Base-by-base conservation (phyloP, 1,139 yeast genomes). In the Debaryomycetaceae sp. region DNA sequence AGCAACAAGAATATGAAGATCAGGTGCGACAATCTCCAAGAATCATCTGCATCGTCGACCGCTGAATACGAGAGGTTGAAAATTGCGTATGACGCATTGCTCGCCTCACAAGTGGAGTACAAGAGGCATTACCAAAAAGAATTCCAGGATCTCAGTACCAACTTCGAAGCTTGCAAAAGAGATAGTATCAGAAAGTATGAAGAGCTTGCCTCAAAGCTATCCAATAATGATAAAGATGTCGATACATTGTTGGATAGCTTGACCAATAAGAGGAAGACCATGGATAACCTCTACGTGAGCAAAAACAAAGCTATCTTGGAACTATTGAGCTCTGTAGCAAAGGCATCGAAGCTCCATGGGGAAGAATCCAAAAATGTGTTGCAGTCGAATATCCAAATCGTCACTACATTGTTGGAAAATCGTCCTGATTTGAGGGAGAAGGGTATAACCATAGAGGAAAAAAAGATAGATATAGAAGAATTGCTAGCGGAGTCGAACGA, bases 41-140 rank as follows among this genome's bases (percentile, higher is more conserved):
- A 73, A 40, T 72, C 74, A 44, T 80, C 80, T 38, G 65, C 69
- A 1, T 56, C 66, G 5, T 64, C 79, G 20, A 68, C 74, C 6
- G 72, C 80, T 3, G 88, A 85, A 57, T 66, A 66, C 46, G 84
- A 81, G 56, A 63, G 85, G 52, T 65, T 81, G 42, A 78, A 81
- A 54, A 75, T 74, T 40, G 80, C 86, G 11, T 84, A 85, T 57
- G 87, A 84, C 52, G 78, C 86, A 0, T 58, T 85, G 30, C 66
- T 77, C 30, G 75, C 77, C 5, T 69, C 83, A 5, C 87, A 83
- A 52, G 65, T 67, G 39, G 81, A 81, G 48, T 83, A 81, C 59
- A 80, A 80, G 52, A 66, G 62, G 20, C 78, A 78, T 50, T 82
- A 81, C 51, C 70, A 66, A 58, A 48, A 58, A 55, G 63, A 74